Evolutionary conservation across 805 yeast genomes (phyloP).

Genomic region (Candida palmyrensis): DNA sequence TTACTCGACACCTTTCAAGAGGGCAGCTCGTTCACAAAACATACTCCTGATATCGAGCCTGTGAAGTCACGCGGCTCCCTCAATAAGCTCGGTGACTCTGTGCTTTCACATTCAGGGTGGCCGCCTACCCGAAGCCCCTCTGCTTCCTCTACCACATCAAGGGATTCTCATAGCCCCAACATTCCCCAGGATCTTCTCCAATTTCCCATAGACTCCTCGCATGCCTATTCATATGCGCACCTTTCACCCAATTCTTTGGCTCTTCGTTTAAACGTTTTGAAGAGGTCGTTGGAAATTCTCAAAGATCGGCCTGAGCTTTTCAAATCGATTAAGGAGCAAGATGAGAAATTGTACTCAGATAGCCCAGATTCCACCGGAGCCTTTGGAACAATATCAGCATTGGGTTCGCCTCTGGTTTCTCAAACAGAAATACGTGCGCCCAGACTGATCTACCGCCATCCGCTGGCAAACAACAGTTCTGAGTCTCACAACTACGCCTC

Average conservation of each 20-base stretch:
- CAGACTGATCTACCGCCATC: slow-evolving; percentile 7
- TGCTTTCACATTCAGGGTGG: no score
- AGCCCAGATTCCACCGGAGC: neutral
- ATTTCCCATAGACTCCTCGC: slow-evolving; percentile 76
- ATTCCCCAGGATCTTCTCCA: slow-evolving; percentile 39
- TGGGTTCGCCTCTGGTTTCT: no score
- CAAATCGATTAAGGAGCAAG: slow-evolving; percentile 14
- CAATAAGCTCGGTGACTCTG: no score
- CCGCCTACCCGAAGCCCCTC: slow-evolving; percentile 3
- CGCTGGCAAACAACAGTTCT: slow-evolving; percentile 13
- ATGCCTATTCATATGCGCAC: slow-evolving; percentile 81
- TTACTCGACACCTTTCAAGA: no score
- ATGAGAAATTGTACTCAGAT: neutral
- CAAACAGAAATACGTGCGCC: no score
- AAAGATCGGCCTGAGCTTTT: slow-evolving; percentile 54
- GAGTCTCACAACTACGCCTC: slow-evolving; percentile 10
- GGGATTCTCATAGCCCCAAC: neutral
- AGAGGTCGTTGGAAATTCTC: slow-evolving; percentile 69
- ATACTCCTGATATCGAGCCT: no score
- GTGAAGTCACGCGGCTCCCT: no score
- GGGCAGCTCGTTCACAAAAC: no score
- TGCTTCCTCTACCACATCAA: neutral
- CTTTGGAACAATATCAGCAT: slow-evolving; percentile 3
- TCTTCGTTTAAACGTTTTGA: slow-evolving; percentile 66
- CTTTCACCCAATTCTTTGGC: slow-evolving; percentile 78